phyloP scores from a whole-genome alignment of 225 moss, liverwort and hornwort species.

The Lunularia cruciata region DNA sequence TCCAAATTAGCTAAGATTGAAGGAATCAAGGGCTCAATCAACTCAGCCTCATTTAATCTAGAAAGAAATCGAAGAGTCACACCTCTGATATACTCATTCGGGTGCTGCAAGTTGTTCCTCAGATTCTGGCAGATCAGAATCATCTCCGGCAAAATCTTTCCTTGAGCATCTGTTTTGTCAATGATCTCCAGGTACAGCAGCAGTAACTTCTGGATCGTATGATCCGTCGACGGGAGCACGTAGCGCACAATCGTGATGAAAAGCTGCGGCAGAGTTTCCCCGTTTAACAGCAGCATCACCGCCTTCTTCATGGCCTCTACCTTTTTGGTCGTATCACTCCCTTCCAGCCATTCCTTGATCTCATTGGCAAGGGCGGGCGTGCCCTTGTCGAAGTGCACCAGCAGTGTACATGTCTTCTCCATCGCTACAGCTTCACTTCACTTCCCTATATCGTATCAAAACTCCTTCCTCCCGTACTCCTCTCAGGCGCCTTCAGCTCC shows the following conservation, averaged over 20 bases:
- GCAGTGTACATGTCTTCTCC: conserved; percentile 91
- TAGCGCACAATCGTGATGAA: conserved; percentile 96
- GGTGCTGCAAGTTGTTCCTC: conserved; percentile 93
- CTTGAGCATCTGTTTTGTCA: conserved; percentile 88
- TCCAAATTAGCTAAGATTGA: conserved; percentile 85
- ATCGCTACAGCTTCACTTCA: conserved; percentile 34
- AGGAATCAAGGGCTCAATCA: conserved; percentile 88
- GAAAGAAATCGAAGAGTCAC: conserved; percentile 87
- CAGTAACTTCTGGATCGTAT: conserved; percentile 95
- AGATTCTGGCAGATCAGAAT: conserved; percentile 94
- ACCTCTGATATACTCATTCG: conserved; percentile 93
- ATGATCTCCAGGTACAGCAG: conserved; percentile 91
- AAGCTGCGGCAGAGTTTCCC: conserved; percentile 81
- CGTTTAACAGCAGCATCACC: conserved; percentile 88
- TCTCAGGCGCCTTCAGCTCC: conserved; percentile 1
- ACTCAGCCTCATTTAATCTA: conserved; percentile 82
- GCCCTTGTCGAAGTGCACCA: conserved; percentile 96
- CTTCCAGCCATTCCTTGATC: conserved; percentile 93
- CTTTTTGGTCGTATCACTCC: conserved; percentile 71
- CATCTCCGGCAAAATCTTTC: conserved; percentile 95
- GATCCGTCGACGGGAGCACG: conserved; percentile 93
- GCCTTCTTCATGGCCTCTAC: conserved; percentile 99
- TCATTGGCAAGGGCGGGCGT: conserved; percentile 90
- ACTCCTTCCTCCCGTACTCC: neutral
- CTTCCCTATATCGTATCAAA: conserved; percentile 10